Evolutionary conservation across 164 flowering plant species (phyloP).

Genomic region (Piper betle): DNA sequence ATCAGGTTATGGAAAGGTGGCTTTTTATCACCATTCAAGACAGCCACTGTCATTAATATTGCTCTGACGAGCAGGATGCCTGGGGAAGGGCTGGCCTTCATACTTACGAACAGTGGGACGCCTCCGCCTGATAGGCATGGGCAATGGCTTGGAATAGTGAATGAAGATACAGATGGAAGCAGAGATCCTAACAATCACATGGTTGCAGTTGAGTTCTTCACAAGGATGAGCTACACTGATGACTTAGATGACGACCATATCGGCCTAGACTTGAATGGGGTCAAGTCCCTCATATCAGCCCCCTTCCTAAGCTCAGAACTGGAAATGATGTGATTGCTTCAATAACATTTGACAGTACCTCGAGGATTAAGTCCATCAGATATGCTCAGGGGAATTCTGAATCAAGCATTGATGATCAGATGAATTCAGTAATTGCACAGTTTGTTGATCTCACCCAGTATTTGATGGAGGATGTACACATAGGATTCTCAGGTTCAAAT

Average conservation of each 20-base stretch:
- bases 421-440: conserved; percentile 11
- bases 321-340: conserved; percentile 6
- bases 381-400: conserved; percentile 7
- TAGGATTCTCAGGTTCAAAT: conserved; percentile 55
- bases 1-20: conserved; percentile 9
- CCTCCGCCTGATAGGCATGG: conserved; percentile 34
- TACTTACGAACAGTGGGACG: conserved; percentile 15
- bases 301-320: conserved; percentile 18
- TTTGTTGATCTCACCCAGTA: conserved; percentile 20
- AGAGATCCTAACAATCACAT: conserved; percentile 12
- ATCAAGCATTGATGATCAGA: not conserved
- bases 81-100: conserved; percentile 49
- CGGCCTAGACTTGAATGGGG: conserved; percentile 34
- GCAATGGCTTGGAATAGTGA: conserved; percentile 51
- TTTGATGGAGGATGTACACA: conserved; percentile 29
- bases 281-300: conserved; percentile 17
- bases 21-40: conserved; percentile 18
- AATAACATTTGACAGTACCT: conserved; percentile 24
- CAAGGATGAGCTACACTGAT: conserved; percentile 28
- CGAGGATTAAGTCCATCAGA: conserved; percentile 12
- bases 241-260: conserved; percentile 43
- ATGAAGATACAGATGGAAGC: conserved; percentile 12
- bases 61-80: conserved; percentile 2
- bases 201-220: conserved; percentile 53
- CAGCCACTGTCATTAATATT: conserved; percentile 24